Evolutionary conservation across 2,329 filamentous ascomycete species (phyloP).

Genomic region (Stachybotrys chartarum): DNA sequence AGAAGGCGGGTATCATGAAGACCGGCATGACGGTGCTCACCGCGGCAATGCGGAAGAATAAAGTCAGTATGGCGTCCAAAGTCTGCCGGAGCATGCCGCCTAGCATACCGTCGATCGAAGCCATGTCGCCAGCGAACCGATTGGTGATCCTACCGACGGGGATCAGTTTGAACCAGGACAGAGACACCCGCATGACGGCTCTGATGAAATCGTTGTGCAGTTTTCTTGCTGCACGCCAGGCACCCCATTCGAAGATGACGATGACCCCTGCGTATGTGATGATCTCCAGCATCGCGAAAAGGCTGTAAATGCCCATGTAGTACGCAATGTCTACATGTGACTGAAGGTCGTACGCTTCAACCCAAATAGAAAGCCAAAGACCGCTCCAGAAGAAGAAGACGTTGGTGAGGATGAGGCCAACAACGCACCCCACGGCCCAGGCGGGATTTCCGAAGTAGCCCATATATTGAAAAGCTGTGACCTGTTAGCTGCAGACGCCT

Average conservation of each 20-base stretch:
- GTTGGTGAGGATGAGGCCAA: slow-evolving; percentile 32
- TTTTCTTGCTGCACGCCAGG: slow-evolving; percentile 46
- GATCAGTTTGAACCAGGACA: slow-evolving; percentile 50
- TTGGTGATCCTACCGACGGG: slow-evolving; percentile 47
- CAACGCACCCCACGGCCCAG: slow-evolving; percentile 31
- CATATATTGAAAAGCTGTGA: slow-evolving; percentile 42
- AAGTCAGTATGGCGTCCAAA: slow-evolving; percentile 32
- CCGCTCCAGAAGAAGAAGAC: slow-evolving; percentile 33
- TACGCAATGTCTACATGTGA: slow-evolving; percentile 37
- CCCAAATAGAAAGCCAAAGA: slow-evolving; percentile 46
- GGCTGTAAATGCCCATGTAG: slow-evolving; percentile 47
- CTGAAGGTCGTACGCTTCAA: slow-evolving; percentile 40
- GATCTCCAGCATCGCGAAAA: slow-evolving; percentile 34
- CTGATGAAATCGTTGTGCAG: slow-evolving; percentile 46
- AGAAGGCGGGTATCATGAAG: slow-evolving; percentile 38
- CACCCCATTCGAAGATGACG: slow-evolving; percentile 44
- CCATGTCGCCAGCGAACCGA: slow-evolving; percentile 50
- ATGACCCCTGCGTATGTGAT: slow-evolving; percentile 33
- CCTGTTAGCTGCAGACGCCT: slow-evolving; percentile 7
- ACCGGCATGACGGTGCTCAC: slow-evolving; percentile 45
- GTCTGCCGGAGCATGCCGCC: slow-evolving; percentile 35
- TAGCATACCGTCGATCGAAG: slow-evolving; percentile 44
- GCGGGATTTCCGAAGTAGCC: slow-evolving; percentile 39
- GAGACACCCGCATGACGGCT: slow-evolving; percentile 44
- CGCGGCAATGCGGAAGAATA: slow-evolving; percentile 38